Conservation (phyloP, 148 eudicot genomes). For the Euryodendron excelsum region DNA sequence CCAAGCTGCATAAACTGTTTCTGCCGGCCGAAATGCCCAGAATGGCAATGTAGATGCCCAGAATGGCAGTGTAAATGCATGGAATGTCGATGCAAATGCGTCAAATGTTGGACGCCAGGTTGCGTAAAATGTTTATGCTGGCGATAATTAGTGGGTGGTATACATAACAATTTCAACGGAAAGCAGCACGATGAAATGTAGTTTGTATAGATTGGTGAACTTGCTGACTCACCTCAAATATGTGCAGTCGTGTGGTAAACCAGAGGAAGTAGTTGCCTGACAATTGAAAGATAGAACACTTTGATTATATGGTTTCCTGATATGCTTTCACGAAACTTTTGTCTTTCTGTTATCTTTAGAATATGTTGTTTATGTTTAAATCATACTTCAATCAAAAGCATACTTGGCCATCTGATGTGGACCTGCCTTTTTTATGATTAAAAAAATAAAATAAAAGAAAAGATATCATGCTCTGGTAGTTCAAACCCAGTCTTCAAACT, state of each 20-base stretch:
- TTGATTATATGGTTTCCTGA: slow-evolving; percentile 7
- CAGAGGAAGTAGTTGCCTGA: background rate
- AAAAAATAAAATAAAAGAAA: no score
- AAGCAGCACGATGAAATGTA: background rate
- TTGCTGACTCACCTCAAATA: slow-evolving; percentile 7
- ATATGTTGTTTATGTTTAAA: background rate
- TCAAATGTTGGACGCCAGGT: slow-evolving; percentile 35
- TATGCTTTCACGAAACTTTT: background rate
- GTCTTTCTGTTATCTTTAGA: background rate
- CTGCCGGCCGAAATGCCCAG: slow-evolving; percentile 38
- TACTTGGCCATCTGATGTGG: background rate
- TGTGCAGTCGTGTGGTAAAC: slow-evolving; percentile 13
- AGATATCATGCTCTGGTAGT: no score
- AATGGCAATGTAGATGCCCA: slow-evolving; percentile 30
- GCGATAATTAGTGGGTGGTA: slow-evolving; percentile 13
- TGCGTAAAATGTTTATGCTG: slow-evolving; percentile 35
- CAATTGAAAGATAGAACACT: background rate
- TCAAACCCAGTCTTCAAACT: no score
- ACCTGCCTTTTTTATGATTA: no score
- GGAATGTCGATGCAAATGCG: slow-evolving; percentile 34
- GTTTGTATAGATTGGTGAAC: slow-evolving; percentile 15
- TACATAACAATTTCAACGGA: slow-evolving; percentile 10
- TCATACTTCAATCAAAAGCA: background rate
- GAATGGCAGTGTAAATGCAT: slow-evolving; percentile 33
- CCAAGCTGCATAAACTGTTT: slow-evolving; percentile 39